phyloP scores from a whole-genome alignment of 2,329 filamentous ascomycete genomes.

The Aphanocladium album region DNA sequence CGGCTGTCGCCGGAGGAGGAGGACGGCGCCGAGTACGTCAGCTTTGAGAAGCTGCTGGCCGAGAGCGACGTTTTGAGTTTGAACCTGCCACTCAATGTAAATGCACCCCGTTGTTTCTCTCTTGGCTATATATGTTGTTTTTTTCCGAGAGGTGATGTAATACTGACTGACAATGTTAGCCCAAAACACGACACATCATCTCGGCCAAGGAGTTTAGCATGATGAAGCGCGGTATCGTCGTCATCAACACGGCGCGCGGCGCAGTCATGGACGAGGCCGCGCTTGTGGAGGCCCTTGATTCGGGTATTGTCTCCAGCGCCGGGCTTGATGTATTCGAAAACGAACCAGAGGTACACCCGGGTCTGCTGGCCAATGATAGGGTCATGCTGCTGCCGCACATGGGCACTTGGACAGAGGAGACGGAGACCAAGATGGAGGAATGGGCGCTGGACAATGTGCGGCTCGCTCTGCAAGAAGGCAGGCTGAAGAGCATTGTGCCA shows the following conservation, averaged over 20 bases:
- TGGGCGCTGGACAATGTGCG: conserved; percentile 69
- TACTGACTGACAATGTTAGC: conserved; percentile 25
- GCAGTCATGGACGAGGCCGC: conserved; percentile 79
- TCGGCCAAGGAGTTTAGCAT: conserved; percentile 62
- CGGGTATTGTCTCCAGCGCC: conserved; percentile 62
- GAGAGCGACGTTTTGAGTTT: conserved; percentile 73
- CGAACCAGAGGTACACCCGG: conserved; percentile 71
- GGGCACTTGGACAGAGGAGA: conserved; percentile 75
- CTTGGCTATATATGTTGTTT: no score
- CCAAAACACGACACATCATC: conserved; percentile 70
- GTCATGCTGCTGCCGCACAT: conserved; percentile 79
- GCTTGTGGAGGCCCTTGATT: conserved; percentile 66
- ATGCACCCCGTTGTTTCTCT: no score
- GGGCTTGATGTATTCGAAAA: conserved; percentile 82
- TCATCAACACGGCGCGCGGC: conserved; percentile 79
- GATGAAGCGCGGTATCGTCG: conserved; percentile 73
- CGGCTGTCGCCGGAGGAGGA: conserved; percentile 51
- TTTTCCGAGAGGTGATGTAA: no score
- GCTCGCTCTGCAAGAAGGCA: conserved; percentile 55
- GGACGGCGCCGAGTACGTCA: conserved; percentile 60
- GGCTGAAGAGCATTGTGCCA: conserved; percentile 63
- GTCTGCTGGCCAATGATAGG: conserved; percentile 62
- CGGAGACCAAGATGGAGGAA: conserved; percentile 64
- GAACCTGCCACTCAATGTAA: conserved; percentile 77
- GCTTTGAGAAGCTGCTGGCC: conserved; percentile 66